Base-by-base conservation (phyloP, 2,329 filamentous ascomycete genomes). In the Phoma herbarum region DNA sequence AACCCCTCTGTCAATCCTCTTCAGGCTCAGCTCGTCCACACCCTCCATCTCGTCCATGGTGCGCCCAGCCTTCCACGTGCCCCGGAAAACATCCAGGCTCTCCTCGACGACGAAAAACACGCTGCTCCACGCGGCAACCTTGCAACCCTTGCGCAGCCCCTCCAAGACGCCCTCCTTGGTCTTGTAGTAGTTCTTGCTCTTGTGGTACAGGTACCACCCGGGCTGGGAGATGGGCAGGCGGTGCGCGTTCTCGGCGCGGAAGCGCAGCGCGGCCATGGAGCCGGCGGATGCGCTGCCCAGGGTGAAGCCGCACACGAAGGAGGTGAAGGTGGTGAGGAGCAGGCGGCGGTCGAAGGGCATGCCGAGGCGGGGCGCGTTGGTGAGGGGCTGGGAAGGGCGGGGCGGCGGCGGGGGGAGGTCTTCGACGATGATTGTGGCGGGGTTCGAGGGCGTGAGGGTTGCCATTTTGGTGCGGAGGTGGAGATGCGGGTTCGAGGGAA, bases 131-230 rank as follows among this genome's bases (percentile, higher is more conserved):
- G 90, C 80, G 4, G 86, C 86, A 6, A 96, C 83, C 66, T 85
- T 88, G 29, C 80, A 75, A 1, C 90, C 93, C 84, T 95, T 91
- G 65, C 85, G 88, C 48, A 92, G 68, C 0, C 92, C 95, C 71
- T 96, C 92, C 51, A 86, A 86, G 18, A 96, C 81, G 0, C 90
- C 94, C 6, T 90, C 91, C 22, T 90, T 84, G 69, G 91, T 88
- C 50, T 90, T 85, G 70, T 92, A 88, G 80, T 99, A 98, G 78
- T 97, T 98, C 79, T 98, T 98, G 75, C 88, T 92, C 80, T 97
- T 97, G 82, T 98, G 94, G 78, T 99, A 99, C n/a, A 98, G 86
- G 75, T 94, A 99, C 95, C 95, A 99, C 18, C 93, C 94, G 2
- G 88, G 87, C 25, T 91, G 88, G 1, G 89, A 89, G 3, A 86